Evolutionary conservation across 2,329 filamentous ascomycete species (phyloP).

Genomic region (Sporothrix pseudoabietina): DNA sequence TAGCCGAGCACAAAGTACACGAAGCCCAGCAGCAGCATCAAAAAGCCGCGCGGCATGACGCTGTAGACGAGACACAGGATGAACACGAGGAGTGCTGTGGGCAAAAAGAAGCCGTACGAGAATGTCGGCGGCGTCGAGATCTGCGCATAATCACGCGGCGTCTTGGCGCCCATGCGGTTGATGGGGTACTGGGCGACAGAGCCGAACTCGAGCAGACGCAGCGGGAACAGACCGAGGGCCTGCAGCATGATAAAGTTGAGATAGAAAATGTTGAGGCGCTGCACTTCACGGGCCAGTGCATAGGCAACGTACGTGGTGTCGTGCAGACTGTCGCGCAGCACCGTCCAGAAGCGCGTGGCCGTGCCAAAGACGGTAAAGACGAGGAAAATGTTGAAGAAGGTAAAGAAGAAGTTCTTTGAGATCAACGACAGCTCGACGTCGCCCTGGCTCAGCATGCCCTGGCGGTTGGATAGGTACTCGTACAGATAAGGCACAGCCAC

Average conservation of each 20-base stretch:
- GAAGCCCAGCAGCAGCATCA: constrained; percentile 78
- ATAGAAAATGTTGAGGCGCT: constrained; percentile 79
- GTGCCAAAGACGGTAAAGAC: constrained; percentile 89
- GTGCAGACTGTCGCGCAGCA: constrained; percentile 72
- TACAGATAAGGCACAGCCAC: constrained; percentile 91
- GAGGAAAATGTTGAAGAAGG: constrained; percentile 98
- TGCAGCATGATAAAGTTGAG: constrained; percentile 93
- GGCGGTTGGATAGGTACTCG: constrained; percentile 84
- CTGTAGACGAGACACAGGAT: constrained; percentile 96
- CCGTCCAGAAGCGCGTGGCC: constrained; percentile 70
- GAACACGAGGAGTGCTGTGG: constrained; percentile 87
- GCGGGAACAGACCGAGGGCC: constrained; percentile 88
- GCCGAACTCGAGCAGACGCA: constrained; percentile 87
- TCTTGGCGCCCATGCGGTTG: constrained; percentile 74
- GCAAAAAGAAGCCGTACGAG: constrained; percentile 94
- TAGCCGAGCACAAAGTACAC: constrained; percentile 82
- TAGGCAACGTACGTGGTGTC: constrained; percentile 79
- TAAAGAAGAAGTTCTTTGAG: constrained; percentile 99
- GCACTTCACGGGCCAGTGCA: constrained; percentile 73
- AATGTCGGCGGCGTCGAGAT: constrained; percentile 81
- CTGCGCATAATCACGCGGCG: constrained; percentile 85
- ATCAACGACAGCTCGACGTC: constrained; percentile 94
- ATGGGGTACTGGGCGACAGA: constrained; percentile 82
- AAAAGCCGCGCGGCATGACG: constrained; percentile 75
- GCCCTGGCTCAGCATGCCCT: constrained; percentile 93